Conservation (phyloP, 768 basidiomycete genomes). For the Boletus rufocinnamomeus region DNA sequence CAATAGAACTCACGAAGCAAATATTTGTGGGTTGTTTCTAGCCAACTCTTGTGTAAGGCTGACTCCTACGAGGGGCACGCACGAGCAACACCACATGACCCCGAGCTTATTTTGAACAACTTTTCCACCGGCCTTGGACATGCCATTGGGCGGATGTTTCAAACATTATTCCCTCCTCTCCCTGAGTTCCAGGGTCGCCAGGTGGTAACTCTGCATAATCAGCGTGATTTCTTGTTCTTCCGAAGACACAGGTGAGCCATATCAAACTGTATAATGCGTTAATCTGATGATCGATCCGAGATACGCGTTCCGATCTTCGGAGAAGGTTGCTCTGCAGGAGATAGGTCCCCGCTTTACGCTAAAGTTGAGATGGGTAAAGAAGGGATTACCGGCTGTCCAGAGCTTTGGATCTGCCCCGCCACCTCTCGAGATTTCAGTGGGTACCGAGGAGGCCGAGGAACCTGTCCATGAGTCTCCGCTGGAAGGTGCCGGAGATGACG, state of each 20-base stretch:
- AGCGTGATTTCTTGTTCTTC: slow-evolving; percentile 98
- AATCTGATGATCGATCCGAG: slow-evolving; percentile 40
- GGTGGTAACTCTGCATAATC: slow-evolving; percentile 96
- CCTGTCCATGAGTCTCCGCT: slow-evolving; percentile 15
- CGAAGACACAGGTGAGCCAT: slow-evolving; percentile 80
- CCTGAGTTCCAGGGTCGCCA: slow-evolving; percentile 96
- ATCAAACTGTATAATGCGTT: not conserved
- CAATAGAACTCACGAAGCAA: slow-evolving; percentile 80
- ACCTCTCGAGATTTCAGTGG: slow-evolving; percentile 55
- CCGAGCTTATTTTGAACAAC: slow-evolving; percentile 92
- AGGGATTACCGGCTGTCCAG: slow-evolving; percentile 82
- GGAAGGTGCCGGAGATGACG: slow-evolving; percentile 17
- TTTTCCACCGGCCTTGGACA: slow-evolving; percentile 95
- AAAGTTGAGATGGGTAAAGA: slow-evolving; percentile 86
- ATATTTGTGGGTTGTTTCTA: slow-evolving; percentile 64
- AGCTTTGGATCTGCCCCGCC: slow-evolving; percentile 64
- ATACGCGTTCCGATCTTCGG: slow-evolving; percentile 89
- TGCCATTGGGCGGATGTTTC: slow-evolving; percentile 92
- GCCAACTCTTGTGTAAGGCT: slow-evolving; percentile 1
- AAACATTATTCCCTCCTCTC: slow-evolving; percentile 92
- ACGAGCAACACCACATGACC: slow-evolving; percentile 86
- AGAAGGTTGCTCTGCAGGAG: slow-evolving; percentile 92
- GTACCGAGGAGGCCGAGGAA: slow-evolving; percentile 33
- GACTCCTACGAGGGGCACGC: slow-evolving; percentile 73
- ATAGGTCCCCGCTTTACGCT: slow-evolving; percentile 98